Evolutionary conservation across 768 basidiomycete genomes (phyloP), one percentile per base, ranked within the genome.

Genomic region (Coprinopsis cinerea): DNA sequence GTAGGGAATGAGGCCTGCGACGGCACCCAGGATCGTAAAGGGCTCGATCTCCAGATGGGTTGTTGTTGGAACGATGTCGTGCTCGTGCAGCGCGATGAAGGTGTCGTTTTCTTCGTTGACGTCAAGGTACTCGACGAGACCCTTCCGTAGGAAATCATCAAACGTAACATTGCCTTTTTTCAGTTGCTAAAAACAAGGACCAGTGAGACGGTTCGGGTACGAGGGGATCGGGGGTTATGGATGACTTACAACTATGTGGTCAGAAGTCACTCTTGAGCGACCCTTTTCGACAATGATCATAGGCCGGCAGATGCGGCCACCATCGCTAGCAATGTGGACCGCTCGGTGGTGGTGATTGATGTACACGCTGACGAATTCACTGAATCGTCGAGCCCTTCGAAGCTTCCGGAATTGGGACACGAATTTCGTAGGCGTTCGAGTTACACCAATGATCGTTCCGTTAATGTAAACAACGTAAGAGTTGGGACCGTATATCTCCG

Each of bases 91-190:
- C 1, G 96, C 93, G 57, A 99, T 95, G 64, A 86, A 86, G 17
- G 94, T 85, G 67, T 98, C 96, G 64, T 98, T 98, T 68, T 99
- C 96, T 68, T 99, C 96, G 64, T 99, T 99, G 47, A 97, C 94
- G 63, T 98, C 96, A 34, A 97, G 82, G 62, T 99, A 99, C 65
- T 99, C 96, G 52, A 98, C 92, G 13, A 99, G 78, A 25, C 96
- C 96, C 54, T 83, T 83, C 40, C 79, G 77, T 18, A 99, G 74
- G 69, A 99, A 98, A 64, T 94, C 92, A 64, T 99, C 95, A 61
- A 99, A 99, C 3, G 82, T 81, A 36, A 89, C 76, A 43, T 69
- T 67, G 27, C 82, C 85, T 57, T 81, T 78, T 64, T 94, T 94
- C 48, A 98, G 77, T 64, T 85, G 75, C 87, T 94, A 59, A 1